phyloP scores from a whole-genome alignment of 495 filamentous ascomycete genomes.

The Lasiosphaeris hirsuta region DNA sequence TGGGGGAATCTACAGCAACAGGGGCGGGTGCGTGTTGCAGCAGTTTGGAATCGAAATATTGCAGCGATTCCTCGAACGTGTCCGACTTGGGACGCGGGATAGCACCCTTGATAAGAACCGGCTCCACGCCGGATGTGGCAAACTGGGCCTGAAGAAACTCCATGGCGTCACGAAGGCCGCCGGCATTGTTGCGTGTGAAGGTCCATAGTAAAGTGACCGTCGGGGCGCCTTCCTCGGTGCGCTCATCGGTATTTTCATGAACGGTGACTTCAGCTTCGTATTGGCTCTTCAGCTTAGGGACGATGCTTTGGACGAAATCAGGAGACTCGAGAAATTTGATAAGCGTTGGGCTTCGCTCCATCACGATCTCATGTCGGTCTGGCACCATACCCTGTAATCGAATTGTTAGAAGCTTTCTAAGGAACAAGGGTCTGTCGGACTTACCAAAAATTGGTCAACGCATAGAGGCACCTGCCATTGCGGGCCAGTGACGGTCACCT shows the following conservation, averaged over 20 bases:
- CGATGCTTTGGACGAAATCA: constrained; percentile 72
- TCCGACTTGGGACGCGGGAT: constrained; percentile 97
- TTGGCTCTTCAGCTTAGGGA: constrained; percentile 79
- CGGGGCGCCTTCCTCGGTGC: constrained; percentile 49
- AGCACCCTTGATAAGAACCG: constrained; percentile 81
- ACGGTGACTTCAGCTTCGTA: constrained; percentile 85
- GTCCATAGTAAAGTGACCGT: constrained; percentile 54
- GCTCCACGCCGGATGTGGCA: constrained; percentile 78
- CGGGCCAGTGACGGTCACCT: constrained; percentile 89
- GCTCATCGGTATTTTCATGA: constrained; percentile 52
- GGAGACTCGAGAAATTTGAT: constrained; percentile 73
- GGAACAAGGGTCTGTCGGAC: constrained; percentile 12
- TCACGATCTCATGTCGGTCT: constrained; percentile 84
- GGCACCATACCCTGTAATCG: constrained; percentile 80
- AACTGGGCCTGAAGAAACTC: constrained; percentile 86
- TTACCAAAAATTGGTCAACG: constrained; percentile 87
- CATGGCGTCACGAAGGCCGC: constrained; percentile 90
- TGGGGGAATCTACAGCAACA: constrained; percentile 79
- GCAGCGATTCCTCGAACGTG: constrained; percentile 93
- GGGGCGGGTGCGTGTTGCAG: constrained; percentile 84
- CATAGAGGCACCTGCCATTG: constrained; percentile 96
- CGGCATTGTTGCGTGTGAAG: constrained; percentile 96
- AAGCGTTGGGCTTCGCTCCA: constrained; percentile 69
- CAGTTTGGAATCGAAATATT: constrained; percentile 94
- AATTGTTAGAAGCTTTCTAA: constrained; percentile 26